phyloP scores from a whole-genome alignment of 2,329 filamentous ascomycete genomes.

The Scedosporium minutisporum region DNA sequence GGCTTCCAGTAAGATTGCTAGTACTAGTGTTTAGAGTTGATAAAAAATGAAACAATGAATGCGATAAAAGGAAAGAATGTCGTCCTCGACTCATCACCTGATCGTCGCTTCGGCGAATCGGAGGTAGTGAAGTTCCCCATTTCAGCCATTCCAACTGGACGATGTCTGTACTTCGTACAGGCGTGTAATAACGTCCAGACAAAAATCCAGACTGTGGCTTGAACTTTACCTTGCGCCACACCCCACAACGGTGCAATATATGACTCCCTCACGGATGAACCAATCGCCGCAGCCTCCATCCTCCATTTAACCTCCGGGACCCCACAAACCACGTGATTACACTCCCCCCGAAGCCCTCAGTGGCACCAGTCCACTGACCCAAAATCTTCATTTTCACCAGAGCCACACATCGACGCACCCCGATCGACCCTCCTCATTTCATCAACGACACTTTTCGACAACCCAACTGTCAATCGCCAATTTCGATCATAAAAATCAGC shows the following conservation, averaged over 20 bases:
- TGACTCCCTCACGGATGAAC: conserved; percentile 3
- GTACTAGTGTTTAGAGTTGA: too few species aligned
- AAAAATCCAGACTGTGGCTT: too few species aligned
- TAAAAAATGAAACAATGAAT: too few species aligned
- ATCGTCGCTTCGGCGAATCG: too few species aligned
- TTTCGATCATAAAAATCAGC: conserved; percentile 6
- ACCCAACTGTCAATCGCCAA: conserved; percentile 4
- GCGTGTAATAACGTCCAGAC: too few species aligned
- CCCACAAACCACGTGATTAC: conserved; percentile 2
- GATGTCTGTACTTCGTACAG: too few species aligned
- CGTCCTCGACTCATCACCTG: too few species aligned
- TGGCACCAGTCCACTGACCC: background rate
- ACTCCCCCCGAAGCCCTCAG: conserved; percentile 2
- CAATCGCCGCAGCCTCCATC: background rate
- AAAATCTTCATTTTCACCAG: conserved; percentile 5
- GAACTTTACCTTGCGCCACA: too few species aligned
- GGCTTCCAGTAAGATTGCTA: too few species aligned
- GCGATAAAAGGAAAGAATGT: too few species aligned
- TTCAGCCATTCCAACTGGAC: too few species aligned
- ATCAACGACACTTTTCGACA: background rate
- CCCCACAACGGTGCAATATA: background rate
- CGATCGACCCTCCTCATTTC: background rate
- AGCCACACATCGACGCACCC: conserved; percentile 1
- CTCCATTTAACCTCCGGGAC: background rate
- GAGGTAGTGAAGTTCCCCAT: too few species aligned